A percentile compares a stretch with the other conserved stretches of the same genome.
Conservation (phyloP, 306 rosid species). For the Trifolium repens region DNA sequence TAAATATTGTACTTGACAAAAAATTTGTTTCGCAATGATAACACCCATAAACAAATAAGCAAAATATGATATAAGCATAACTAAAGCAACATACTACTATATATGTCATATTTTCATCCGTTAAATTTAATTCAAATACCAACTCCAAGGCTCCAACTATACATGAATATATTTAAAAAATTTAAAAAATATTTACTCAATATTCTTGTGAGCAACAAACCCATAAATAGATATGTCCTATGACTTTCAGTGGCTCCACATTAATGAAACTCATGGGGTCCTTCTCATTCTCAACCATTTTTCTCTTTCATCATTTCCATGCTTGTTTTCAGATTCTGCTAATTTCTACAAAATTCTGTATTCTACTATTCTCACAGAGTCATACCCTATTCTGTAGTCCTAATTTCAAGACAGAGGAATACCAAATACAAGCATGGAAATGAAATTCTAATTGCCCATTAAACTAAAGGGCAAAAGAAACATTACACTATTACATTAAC, state of each 20-base stretch:
- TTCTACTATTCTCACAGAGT: not conserved
- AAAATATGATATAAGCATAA: constrained; percentile 20
- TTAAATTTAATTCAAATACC: constrained; percentile 28
- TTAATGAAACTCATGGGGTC: constrained; percentile 76
- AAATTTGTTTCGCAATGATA: not conserved
- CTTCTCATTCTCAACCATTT: constrained; percentile 50
- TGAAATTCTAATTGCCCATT: constrained; percentile 32
- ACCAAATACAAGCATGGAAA: constrained; percentile 82
- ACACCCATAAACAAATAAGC: not conserved
- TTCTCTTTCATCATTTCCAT: constrained; percentile 67
- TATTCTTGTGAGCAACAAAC: constrained; percentile 28
- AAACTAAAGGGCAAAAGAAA: not conserved
- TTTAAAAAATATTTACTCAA: constrained; percentile 31
- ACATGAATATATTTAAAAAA: constrained; percentile 36
- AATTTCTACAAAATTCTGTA: constrained; percentile 39
- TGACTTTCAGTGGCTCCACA: constrained; percentile 48
- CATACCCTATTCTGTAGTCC: not conserved
- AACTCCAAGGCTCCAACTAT: constrained; percentile 29
- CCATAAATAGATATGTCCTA: constrained; percentile 39
- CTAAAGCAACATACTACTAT: not conserved
- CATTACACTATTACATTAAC: constrained; percentile 6
- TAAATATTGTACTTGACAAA: not conserved
- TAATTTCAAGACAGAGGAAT: constrained; percentile 12
- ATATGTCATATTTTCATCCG: constrained; percentile 23
- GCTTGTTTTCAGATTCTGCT: constrained; percentile 65